Conservation (phyloP, 148 eudicot species). For the Chenopodium suecicum region DNA sequence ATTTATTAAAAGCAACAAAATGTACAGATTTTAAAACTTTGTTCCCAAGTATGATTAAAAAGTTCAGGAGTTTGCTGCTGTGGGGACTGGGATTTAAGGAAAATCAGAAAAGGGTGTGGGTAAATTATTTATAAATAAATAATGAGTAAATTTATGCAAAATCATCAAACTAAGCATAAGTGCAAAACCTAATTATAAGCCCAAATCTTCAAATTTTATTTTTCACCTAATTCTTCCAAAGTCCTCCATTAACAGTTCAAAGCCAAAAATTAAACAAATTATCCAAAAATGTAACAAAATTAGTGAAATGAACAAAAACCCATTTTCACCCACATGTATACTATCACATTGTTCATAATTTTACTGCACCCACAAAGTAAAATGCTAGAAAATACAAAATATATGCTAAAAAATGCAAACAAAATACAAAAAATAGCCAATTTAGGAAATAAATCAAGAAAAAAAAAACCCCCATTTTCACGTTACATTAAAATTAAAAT, state of each 20-base stretch:
- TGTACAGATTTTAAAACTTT: neutral
- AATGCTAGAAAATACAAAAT: neutral
- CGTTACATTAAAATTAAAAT: no score
- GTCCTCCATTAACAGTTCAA: neutral
- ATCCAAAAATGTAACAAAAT: neutral
- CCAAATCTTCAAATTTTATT: neutral
- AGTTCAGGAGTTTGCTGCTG: conserved; percentile 28
- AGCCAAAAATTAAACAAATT: neutral
- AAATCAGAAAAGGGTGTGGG: neutral
- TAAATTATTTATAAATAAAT: neutral
- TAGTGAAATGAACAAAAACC: neutral
- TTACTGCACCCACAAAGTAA: neutral
- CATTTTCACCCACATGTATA: neutral
- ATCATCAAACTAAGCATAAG: conserved; percentile 9
- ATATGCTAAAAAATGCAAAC: neutral
- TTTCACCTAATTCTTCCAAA: neutral
- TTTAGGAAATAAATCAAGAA: no score
- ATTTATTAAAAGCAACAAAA: neutral
- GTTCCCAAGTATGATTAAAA: neutral
- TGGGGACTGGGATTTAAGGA: neutral
- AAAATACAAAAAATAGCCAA: neutral
- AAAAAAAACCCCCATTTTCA: no score
- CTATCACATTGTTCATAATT: neutral
- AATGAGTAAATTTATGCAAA: neutral
- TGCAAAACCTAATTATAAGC: neutral